These are phyloP conservation scores for Stellera chamaejasme DNA, from an alignment of 345 rosid genomes.

Conservation along the genomic window DNA sequence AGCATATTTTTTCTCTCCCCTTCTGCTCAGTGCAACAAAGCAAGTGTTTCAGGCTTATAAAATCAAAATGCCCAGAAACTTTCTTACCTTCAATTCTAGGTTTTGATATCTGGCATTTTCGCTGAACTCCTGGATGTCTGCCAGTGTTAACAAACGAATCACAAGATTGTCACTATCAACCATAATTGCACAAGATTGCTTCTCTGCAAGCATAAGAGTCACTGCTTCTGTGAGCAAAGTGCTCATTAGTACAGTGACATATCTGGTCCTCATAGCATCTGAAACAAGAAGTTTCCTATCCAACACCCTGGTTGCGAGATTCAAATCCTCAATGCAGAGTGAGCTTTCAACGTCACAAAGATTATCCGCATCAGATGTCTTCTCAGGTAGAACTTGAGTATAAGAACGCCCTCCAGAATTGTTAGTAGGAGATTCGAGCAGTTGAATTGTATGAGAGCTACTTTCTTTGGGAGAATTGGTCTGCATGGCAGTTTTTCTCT, in stretches of 20 bases:
- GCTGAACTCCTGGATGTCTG: slow-evolving; percentile 55
- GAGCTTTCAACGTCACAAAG: slow-evolving; percentile 91
- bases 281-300: slow-evolving; percentile 48
- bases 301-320: slow-evolving; percentile 29
- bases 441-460: slow-evolving; percentile 22
- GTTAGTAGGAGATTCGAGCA: slow-evolving; percentile 21
- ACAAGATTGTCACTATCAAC: slow-evolving; percentile 53
- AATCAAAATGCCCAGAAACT: neutral
- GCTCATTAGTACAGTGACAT: slow-evolving; percentile 52
- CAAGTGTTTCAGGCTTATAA: neutral
- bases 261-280: slow-evolving; percentile 90
- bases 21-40: neutral
- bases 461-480: slow-evolving; percentile 23
- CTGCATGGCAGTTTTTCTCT: slow-evolving; percentile 44
- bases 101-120: slow-evolving; percentile 29
- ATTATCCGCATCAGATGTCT: slow-evolving; percentile 29
- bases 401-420: slow-evolving; percentile 14
- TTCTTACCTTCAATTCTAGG: slow-evolving; percentile 39
- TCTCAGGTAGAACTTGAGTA: slow-evolving; percentile 14
- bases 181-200: slow-evolving; percentile 80
- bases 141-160: slow-evolving; percentile 59
- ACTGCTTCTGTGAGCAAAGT: slow-evolving; percentile 67
- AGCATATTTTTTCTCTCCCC: neutral
- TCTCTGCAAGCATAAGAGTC: slow-evolving; percentile 76
- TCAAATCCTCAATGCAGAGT: slow-evolving; percentile 59